Evolutionary conservation across 2,329 filamentous ascomycete genomes (phyloP), one percentile per base, ranked within the genome.

Genomic region (Trichoderma aggressivum): DNA sequence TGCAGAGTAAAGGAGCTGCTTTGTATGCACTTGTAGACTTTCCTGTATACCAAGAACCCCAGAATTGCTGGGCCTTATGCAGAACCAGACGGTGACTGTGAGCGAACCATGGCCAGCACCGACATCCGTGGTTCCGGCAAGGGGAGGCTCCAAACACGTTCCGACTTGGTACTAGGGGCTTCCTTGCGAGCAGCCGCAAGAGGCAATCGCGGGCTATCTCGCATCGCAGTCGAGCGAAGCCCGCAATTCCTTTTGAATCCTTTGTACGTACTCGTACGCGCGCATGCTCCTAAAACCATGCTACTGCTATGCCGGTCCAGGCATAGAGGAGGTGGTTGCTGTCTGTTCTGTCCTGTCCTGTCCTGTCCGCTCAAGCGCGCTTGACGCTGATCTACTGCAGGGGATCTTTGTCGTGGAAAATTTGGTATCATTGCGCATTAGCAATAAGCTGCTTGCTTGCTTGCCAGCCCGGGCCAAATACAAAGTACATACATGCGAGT

Each of bases 381-480:
- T 69, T 69, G 66, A 69, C 60, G 60, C 60, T 70, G 60, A 70
- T 70, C 68, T 50, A 59, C 68, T 70, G 60, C 68, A 70, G 61
- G 68, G 68, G 60, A 63, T 70, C 60, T 70, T 64, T 70, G 68
- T 64, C 61, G 60, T 34, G 34, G 50, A 58, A 36, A 30, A 69
- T 61, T n/a, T n/a, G 66, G 56, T 24, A 61, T 61, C 66, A 61
- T 67, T 58, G 36, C 53, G 21, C 64, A 58, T 56, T 16, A 53
- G 21, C 64, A 58, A 43, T 16, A 53, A 61, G 39, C 39, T 55
- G 21, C 39, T 43, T 28, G 26, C 26, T 28, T 28, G 3, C 26
- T 3, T 28, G 26, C 26, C 26, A 28, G 26, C 26, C 26, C 26
- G 39, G 39, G 39, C 16, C 39, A 50, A 50, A 50, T 50, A 50